These are phyloP conservation scores for thale cress (Arabidopsis thaliana) DNA, from an alignment of 345 rosid species.

Conservation along the genomic window TAIR10.1 NC_003070.9:27079501-27080000, in stretches of 20 bases:
- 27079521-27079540: slow-evolving; percentile 95
- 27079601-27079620: slow-evolving; percentile 93
- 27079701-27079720: neutral
- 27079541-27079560: slow-evolving; percentile 96
- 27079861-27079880: slow-evolving; percentile 73
- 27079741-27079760: neutral
- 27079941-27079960: slow-evolving; percentile 47
- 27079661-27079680: slow-evolving; percentile 89
- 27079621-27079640: slow-evolving; percentile 90
- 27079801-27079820: slow-evolving; percentile 57
- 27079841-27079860: slow-evolving; percentile 81
- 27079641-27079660: slow-evolving; percentile 94
- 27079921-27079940: slow-evolving; percentile 72
- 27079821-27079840: slow-evolving; percentile 86
- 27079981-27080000: slow-evolving; percentile 26
- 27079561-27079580: slow-evolving; percentile 91
- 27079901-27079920: slow-evolving; percentile 73
- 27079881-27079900: slow-evolving; percentile 80
- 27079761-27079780: neutral
- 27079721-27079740: neutral
- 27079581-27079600: slow-evolving; percentile 98
- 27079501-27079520: slow-evolving; percentile 85
- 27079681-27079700: slow-evolving; percentile 31
- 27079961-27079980: slow-evolving; percentile 17
- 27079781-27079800: slow-evolving; percentile 2